Conservation (phyloP, 768 basidiomycete genomes). For the Boletus barrowsii region DNA sequence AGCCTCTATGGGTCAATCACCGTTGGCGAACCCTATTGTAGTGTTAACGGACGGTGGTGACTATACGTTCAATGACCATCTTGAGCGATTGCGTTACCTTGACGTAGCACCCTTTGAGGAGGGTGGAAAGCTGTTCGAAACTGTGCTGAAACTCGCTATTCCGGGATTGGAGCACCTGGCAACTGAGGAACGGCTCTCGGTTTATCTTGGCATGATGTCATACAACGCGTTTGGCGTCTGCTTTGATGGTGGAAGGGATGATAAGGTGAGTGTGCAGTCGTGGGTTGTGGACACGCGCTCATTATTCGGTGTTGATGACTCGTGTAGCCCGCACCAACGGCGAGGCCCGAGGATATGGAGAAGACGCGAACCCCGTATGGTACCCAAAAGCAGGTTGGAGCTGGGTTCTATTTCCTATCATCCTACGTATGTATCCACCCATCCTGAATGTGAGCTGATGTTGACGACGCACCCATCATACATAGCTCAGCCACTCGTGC, state of each 20-base stretch:
- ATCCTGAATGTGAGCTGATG: neutral
- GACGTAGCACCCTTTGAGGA: slow-evolving; percentile 49
- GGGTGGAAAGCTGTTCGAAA: slow-evolving; percentile 48
- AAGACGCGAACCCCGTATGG: slow-evolving; percentile 75
- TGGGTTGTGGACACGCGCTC: neutral
- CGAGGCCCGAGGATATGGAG: slow-evolving; percentile 68
- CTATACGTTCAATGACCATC: slow-evolving; percentile 70
- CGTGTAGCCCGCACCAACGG: slow-evolving; percentile 47
- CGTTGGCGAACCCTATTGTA: slow-evolving; percentile 11
- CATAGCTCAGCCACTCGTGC: slow-evolving; percentile 70
- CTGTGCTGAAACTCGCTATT: slow-evolving; percentile 57
- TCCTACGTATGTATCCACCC: slow-evolving; percentile 50
- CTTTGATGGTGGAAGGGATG: slow-evolving; percentile 61
- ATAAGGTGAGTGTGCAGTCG: slow-evolving; percentile 50
- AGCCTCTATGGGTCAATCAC: slow-evolving; percentile 18
- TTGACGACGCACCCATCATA: neutral
- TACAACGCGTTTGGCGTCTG: slow-evolving; percentile 79
- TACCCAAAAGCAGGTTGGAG: slow-evolving; percentile 71
- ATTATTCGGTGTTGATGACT: neutral
- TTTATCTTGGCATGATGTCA: slow-evolving; percentile 63
- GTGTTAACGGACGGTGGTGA: slow-evolving; percentile 42
- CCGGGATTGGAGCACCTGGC: slow-evolving; percentile 73
- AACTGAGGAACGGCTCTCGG: slow-evolving; percentile 57
- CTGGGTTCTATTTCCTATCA: slow-evolving; percentile 72
- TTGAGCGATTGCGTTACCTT: slow-evolving; percentile 70